Conservation (phyloP, 139 green algal species). For the Picochlorum sp. region DNA sequence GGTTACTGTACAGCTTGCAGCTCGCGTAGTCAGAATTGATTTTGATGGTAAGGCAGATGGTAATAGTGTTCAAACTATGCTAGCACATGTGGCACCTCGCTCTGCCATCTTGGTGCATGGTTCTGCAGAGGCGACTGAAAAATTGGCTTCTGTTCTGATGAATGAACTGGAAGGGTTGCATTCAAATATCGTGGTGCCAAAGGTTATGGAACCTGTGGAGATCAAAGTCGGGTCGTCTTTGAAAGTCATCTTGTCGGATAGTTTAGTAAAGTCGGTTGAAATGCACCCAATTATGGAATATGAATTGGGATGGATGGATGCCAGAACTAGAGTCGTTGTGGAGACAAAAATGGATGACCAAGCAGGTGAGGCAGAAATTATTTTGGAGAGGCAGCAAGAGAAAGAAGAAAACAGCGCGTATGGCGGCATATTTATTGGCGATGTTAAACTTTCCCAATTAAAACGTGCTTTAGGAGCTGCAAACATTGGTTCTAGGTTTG, state of each 20-base stretch:
- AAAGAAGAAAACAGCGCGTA: slow-evolving; percentile 1
- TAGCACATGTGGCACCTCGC: slow-evolving; percentile 46
- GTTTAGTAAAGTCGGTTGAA: slow-evolving; percentile 15
- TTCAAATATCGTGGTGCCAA: slow-evolving; percentile 14
- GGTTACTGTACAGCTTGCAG: slow-evolving; percentile 28
- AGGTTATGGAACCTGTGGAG: slow-evolving; percentile 18
- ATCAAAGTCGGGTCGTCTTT: slow-evolving; percentile 10
- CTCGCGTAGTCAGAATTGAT: slow-evolving; percentile 41
- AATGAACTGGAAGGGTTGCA: slow-evolving; percentile 29
- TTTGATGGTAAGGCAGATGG: slow-evolving; percentile 51
- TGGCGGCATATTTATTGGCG: slow-evolving; percentile 49
- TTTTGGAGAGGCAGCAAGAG: neutral
- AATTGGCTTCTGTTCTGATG: slow-evolving; percentile 20
- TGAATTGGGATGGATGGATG: slow-evolving; percentile 44
- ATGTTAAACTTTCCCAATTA: slow-evolving; percentile 45
- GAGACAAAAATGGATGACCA: neutral
- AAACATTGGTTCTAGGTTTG: slow-evolving; percentile 43
- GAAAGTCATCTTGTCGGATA: slow-evolving; percentile 26
- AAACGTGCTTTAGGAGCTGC: slow-evolving; percentile 37
- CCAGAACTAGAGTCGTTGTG: neutral
- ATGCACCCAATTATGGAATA: slow-evolving; percentile 32
- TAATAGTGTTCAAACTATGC: slow-evolving; percentile 41
- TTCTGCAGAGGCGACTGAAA: slow-evolving; percentile 6
- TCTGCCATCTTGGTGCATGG: slow-evolving; percentile 42
- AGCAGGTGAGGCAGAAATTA: neutral